Base-by-base conservation (phyloP, 306 rosid genomes). In the Geum urbanum region DNA sequence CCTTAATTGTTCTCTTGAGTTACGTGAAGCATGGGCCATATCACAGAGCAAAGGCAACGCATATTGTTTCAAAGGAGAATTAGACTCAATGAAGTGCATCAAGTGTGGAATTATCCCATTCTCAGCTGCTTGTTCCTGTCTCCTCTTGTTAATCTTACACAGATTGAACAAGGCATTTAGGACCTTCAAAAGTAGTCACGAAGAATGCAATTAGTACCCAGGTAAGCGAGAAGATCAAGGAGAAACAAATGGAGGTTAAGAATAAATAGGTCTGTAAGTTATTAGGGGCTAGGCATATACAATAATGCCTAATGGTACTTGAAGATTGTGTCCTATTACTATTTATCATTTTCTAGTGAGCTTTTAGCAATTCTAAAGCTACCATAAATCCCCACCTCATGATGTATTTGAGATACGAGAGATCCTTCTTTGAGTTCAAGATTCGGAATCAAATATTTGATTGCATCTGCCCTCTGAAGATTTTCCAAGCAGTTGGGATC, bases 21-120 rank as follows among this genome's bases (percentile, higher is more conserved):
- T 95, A 57, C 99, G 91, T 72, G 99, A 95, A 62, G 99, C 99
- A 83, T 95, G 99, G 60, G 99, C 99, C 97, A 95, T 95, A 83
- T 95, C 97, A 77, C 99, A 95, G 50, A 95, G 82, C 55, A 95
- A 80, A 79, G 99, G 99, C 79, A 95, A 82, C 13, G 99, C 99
- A 78, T 83, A 74, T 75, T 83, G 92, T 79, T 86, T 91, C 84
- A 95, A 80, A 47, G 89, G 97, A 81, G 99, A 95, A 79, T 91
- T 85, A 22, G 89, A 95, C 68, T 90, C 92, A 64, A 95, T 87
- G 77, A 91, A 89, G 70, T 74, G 96, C 99, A 95, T 91, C 53
- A 95, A 82, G 73, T 95, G 99, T 72, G 99, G 99, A 81, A 95
- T 95, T 63, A 95, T 91, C 85, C 99, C 99, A 91, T 89, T 95